Evolutionary conservation across 257 asterid species (phyloP).

Genomic region (Lavandula angustifolia): DNA sequence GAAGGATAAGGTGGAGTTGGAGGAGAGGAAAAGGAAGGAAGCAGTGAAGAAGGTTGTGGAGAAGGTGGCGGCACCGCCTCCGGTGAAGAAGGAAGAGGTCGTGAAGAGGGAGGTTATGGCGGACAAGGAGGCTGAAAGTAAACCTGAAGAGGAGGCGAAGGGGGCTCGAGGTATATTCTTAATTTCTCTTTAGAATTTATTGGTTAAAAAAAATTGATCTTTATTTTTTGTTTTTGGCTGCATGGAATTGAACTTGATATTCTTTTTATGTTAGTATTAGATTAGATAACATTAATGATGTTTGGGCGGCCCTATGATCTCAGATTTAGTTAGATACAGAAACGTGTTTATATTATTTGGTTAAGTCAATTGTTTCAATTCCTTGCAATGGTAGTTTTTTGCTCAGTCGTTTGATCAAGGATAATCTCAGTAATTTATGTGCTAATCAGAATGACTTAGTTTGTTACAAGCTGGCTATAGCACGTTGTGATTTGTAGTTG

Average conservation of each 20-base stretch:
- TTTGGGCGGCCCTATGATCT: background rate
- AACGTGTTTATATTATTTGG: background rate
- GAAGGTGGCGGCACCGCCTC: conserved; percentile 27
- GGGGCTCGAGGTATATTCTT: conserved; percentile 49
- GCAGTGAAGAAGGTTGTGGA: conserved; percentile 27
- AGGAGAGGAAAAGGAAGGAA: conserved; percentile 46
- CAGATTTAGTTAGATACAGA: background rate
- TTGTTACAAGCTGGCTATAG: background rate
- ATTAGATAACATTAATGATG: background rate
- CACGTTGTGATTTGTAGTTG: background rate
- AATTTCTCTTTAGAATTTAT: too few relatives aligned
- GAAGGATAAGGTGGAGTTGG: conserved; percentile 50
- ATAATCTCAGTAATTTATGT: background rate
- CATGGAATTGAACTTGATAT: background rate
- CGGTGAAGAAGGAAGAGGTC: conserved; percentile 8
- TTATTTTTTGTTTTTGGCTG: background rate
- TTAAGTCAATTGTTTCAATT: background rate
- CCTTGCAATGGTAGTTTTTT: background rate
- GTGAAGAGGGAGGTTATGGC: conserved; percentile 29
- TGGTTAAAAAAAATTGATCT: too few relatives aligned
- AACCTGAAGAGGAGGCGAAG: conserved; percentile 45
- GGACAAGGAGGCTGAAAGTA: conserved; percentile 22
- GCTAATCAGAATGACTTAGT: background rate
- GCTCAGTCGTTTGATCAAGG: background rate
- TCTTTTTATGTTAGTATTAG: background rate